A percentile compares a stretch with the other conserved stretches of the same genome.
phyloP scores from a whole-genome alignment of 2,329 filamentous ascomycete species.

The Apiospora arundinis region DNA sequence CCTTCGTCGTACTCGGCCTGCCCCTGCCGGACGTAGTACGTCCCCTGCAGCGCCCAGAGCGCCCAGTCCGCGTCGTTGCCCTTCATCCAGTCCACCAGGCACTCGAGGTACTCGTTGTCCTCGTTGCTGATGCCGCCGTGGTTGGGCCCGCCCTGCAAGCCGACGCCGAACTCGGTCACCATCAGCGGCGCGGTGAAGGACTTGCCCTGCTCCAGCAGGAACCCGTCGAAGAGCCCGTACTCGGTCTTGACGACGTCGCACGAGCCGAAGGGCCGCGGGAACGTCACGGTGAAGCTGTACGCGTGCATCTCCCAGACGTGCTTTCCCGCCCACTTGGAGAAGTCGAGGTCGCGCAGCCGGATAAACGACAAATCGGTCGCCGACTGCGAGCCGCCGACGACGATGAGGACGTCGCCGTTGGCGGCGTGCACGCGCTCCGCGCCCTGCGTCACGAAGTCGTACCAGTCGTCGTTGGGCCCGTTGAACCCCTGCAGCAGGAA shows the following conservation, averaged over 20 bases:
- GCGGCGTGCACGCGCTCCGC: conserved; percentile 56
- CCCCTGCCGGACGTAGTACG: conserved; percentile 62
- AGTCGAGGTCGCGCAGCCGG: conserved; percentile 48
- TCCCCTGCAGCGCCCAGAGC: conserved; percentile 64
- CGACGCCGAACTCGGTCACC: conserved; percentile 65
- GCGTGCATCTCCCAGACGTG: conserved; percentile 67
- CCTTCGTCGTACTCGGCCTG: conserved; percentile 57
- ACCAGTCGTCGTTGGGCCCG: conserved; percentile 55
- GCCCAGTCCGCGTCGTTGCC: conserved; percentile 66
- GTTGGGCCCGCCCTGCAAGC: conserved; percentile 49
- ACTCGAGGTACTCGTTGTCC: conserved; percentile 56
- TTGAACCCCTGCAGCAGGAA: conserved; percentile 53
- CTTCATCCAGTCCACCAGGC: conserved; percentile 58
- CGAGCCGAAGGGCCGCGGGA: conserved; percentile 46
- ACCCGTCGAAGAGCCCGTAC: conserved; percentile 57
- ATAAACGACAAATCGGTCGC: conserved; percentile 59
- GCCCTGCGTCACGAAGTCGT: conserved; percentile 53
- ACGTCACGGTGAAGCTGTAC: conserved; percentile 61
- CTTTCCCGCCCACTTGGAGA: conserved; percentile 53
- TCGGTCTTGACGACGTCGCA: conserved; percentile 50
- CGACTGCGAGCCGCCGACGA: conserved; percentile 61
- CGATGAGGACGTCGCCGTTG: conserved; percentile 58
- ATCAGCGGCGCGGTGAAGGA: conserved; percentile 60
- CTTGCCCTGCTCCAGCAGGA: conserved; percentile 55
- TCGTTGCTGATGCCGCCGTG: conserved; percentile 51